Percentiles rank a stretch among this genome's conserved stretches.
phyloP scores from a whole-genome alignment of 148 eudicot genomes.

The Simmondsia chinensis region DNA sequence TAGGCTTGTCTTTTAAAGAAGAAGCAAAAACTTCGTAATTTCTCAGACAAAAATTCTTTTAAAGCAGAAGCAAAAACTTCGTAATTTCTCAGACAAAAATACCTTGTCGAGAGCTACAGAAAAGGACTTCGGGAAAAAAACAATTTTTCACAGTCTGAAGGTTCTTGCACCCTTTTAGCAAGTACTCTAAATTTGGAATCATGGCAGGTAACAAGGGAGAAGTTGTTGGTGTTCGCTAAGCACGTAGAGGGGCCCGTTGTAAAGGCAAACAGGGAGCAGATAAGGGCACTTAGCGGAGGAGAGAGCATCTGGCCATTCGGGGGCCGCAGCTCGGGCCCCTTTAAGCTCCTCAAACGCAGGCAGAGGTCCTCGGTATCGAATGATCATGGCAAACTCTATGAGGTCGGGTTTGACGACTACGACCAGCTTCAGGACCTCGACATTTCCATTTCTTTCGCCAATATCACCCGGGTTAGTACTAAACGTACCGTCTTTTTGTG shows the following conservation, averaged over 20 bases:
- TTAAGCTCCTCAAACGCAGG: conserved; percentile 34
- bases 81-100: too few species aligned
- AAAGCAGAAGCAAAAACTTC: too few species aligned
- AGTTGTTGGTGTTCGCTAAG: conserved; percentile 30
- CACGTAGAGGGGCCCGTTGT: conserved; percentile 37
- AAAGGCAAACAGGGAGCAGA: conserved; percentile 63
- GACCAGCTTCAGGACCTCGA: conserved; percentile 35
- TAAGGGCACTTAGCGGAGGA: conserved; percentile 41
- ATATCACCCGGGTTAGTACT: conserved; percentile 72
- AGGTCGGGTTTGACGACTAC: conserved; percentile 29
- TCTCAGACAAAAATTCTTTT: too few species aligned
- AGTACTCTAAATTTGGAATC: not conserved
- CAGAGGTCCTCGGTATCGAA: conserved; percentile 39
- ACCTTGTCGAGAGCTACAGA: too few species aligned
- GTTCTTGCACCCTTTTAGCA: too few species aligned
- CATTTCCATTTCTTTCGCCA: conserved; percentile 39
- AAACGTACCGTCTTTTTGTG: too few species aligned
- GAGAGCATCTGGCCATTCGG: conserved; percentile 56
- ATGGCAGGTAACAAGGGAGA: conserved; percentile 30
- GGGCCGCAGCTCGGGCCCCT: conserved; percentile 24
- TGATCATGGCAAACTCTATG: conserved; percentile 41
- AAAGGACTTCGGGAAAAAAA: too few species aligned
- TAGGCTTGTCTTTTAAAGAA: too few species aligned
- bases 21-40: too few species aligned
- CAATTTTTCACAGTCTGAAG: too few species aligned